These are phyloP conservation scores for Wickerhamomyces subpelliculosus DNA, from an alignment of 805 yeast species.

Conservation along the genomic window DNA sequence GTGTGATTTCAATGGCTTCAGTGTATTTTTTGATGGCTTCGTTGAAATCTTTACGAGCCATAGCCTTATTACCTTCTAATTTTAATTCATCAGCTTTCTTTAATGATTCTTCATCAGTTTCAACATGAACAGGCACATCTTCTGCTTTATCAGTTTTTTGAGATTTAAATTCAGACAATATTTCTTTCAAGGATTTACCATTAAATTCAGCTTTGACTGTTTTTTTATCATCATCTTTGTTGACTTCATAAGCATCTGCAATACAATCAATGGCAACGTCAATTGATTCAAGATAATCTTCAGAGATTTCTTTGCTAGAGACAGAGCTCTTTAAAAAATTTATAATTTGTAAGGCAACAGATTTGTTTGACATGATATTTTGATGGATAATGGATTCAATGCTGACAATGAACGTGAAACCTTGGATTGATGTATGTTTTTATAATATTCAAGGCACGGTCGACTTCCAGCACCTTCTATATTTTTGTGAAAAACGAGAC, in stretches of 20 bases:
- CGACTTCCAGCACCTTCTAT: slow-evolving; percentile 34
- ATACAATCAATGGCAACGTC: slow-evolving; percentile 94
- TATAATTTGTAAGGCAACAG: slow-evolving; percentile 67
- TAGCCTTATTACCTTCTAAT: slow-evolving; percentile 81
- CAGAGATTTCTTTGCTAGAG: slow-evolving; percentile 54
- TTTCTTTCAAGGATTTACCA: slow-evolving; percentile 40
- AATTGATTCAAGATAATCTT: slow-evolving; percentile 80
- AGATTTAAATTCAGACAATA: slow-evolving; percentile 27
- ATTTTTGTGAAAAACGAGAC: slow-evolving; percentile 19
- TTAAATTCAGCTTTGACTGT: slow-evolving; percentile 31
- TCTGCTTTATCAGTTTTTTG: slow-evolving; percentile 14
- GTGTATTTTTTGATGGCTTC: slow-evolving; percentile 74
- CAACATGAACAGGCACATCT: slow-evolving; percentile 36
- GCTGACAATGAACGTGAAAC: no score
- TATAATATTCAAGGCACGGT: background rate
- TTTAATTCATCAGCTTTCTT: slow-evolving; percentile 81
- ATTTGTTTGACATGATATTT: slow-evolving; percentile 37
- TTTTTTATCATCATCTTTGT: slow-evolving; percentile 37
- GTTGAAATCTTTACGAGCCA: slow-evolving; percentile 68
- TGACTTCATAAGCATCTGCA: slow-evolving; percentile 74
- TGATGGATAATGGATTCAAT: no score
- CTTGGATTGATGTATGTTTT: no score
- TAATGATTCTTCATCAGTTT: slow-evolving; percentile 44
- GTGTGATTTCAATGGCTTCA: slow-evolving; percentile 64
- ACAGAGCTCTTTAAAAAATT: slow-evolving; percentile 59